Evolutionary conservation across 108 stramenopile species (phyloP).

Genomic region (Pseudonitzschia multistriata): DNA sequence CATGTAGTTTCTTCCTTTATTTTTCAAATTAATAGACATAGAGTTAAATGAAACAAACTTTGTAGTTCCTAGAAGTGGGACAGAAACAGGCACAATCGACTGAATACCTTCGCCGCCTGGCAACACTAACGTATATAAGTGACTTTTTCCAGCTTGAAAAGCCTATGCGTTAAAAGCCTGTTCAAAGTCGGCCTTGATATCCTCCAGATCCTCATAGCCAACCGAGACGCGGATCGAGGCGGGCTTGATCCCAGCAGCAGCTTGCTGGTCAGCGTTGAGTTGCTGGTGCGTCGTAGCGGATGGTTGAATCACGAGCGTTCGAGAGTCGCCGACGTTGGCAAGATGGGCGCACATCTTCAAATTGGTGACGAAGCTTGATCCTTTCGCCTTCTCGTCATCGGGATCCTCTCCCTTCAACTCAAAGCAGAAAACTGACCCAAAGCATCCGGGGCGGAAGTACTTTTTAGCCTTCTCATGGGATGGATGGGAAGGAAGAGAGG

Average conservation of each 20-base stretch:
- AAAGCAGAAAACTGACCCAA: constrained; percentile 11
- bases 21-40: too few species aligned
- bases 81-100: too few species aligned
- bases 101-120: too few species aligned
- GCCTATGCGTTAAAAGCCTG: constrained; percentile 62
- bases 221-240: constrained; percentile 79
- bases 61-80: too few species aligned
- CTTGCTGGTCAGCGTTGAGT: constrained; percentile 64
- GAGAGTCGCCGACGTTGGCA: constrained; percentile 91
- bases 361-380: constrained; percentile 72
- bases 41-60: too few species aligned
- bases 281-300: constrained; percentile 89
- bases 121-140: too few species aligned
- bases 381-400: constrained; percentile 69
- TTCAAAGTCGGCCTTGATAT: constrained; percentile 83
- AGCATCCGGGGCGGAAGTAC: constrained; percentile 11
- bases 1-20: too few species aligned
- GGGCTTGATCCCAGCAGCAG: constrained; percentile 63
- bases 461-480: constrained; percentile 47
- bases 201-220: constrained; percentile 75
- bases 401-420: constrained; percentile 37
- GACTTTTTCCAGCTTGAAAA: too few species aligned
- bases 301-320: constrained; percentile 84
- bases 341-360: constrained; percentile 75
- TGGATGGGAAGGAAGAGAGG: constrained; percentile 39